Percentiles rank a stretch among this genome's conserved stretches.
Evolutionary conservation across 176 grass and related monocot species (phyloP).

Genomic region (Oryza coarctata): DNA sequence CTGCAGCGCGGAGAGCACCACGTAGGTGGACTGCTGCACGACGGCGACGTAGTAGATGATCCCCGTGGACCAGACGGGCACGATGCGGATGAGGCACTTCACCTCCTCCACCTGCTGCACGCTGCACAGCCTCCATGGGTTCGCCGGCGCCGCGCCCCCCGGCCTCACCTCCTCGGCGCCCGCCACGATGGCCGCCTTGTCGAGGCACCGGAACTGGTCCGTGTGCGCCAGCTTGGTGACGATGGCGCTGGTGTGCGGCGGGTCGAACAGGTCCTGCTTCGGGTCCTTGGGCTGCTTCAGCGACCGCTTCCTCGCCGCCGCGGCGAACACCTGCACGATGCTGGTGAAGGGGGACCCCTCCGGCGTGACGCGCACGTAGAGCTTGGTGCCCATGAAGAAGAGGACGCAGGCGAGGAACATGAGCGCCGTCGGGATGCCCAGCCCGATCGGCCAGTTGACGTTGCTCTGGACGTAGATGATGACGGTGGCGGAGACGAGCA

Average conservation of each 20-base stretch:
- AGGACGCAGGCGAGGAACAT: constrained; percentile 80
- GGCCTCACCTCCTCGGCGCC: constrained; percentile 46
- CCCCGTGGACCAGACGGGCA: constrained; percentile 80
- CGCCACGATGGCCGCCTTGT: constrained; percentile 75
- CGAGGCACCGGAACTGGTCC: constrained; percentile 81
- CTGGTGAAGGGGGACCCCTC: constrained; percentile 89
- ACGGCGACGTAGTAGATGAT: constrained; percentile 91
- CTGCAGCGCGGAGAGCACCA: constrained; percentile 77
- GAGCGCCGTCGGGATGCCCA: constrained; percentile 69
- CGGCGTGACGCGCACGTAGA: constrained; percentile 68
- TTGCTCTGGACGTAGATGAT: constrained; percentile 99
- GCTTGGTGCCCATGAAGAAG: constrained; percentile 79
- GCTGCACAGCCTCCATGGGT: constrained; percentile 75
- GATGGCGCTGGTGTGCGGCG: constrained; percentile 68
- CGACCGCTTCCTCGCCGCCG: constrained; percentile 50
- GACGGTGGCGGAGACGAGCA: constrained; percentile 80
- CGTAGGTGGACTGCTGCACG: constrained; percentile 86
- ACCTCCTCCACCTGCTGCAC: constrained; percentile 94
- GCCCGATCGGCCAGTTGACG: constrained; percentile 82
- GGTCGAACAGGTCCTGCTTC: constrained; percentile 78
- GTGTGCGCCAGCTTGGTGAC: constrained; percentile 73
- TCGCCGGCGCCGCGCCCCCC: constrained; percentile 23
- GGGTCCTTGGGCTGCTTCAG: constrained; percentile 70
- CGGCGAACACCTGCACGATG: constrained; percentile 63
- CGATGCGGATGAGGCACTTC: constrained; percentile 80